Evolutionary conservation across 1,139 yeast species (phyloP).

Genomic region (Scheffersomyces quercinus): DNA sequence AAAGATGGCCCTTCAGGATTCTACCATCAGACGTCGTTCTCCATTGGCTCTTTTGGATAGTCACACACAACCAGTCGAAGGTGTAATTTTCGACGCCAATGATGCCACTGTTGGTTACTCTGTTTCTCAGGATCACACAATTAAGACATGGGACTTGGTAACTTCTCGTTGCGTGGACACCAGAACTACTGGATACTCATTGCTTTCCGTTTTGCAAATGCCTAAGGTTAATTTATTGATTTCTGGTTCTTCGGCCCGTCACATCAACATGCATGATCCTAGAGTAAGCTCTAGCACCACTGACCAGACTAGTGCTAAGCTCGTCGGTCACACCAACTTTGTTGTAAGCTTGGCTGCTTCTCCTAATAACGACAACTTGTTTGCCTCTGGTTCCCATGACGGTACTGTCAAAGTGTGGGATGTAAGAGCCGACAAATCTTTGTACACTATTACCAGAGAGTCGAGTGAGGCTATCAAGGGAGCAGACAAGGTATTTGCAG

Average conservation of each 20-base stretch:
- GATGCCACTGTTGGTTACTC: slow-evolving; percentile 88
- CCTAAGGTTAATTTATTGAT: slow-evolving; percentile 71
- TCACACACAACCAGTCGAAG: slow-evolving; percentile 86
- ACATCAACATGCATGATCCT: slow-evolving; percentile 91
- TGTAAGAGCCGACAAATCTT: slow-evolving; percentile 79
- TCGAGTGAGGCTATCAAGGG: slow-evolving; percentile 37
- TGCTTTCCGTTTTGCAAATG: slow-evolving; percentile 72
- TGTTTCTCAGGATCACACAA: slow-evolving; percentile 92
- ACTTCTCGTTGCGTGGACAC: slow-evolving; percentile 85
- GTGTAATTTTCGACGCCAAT: slow-evolving; percentile 66
- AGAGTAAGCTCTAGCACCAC: slow-evolving; percentile 46
- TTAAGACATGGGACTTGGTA: slow-evolving; percentile 93
- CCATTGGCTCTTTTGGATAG: slow-evolving; percentile 78
- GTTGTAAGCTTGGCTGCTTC: slow-evolving; percentile 77
- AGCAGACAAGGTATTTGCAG: slow-evolving; percentile 75
- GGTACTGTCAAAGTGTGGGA: slow-evolving; percentile 98
- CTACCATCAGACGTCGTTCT: slow-evolving; percentile 75
- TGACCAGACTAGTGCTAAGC: slow-evolving; percentile 55
- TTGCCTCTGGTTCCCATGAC: slow-evolving; percentile 90
- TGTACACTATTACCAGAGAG: slow-evolving; percentile 82
- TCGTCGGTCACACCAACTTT: slow-evolving; percentile 89
- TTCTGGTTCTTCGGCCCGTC: slow-evolving; percentile 95
- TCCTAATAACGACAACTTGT: slow-evolving; percentile 76
- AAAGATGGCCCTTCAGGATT: slow-evolving; percentile 75
- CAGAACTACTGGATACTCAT: slow-evolving; percentile 83